A percentile compares a stretch with the other conserved stretches of the same genome.
These are phyloP conservation scores for Datura wrightii DNA, from an alignment of 257 asterid genomes.

Conservation along the genomic window DNA sequence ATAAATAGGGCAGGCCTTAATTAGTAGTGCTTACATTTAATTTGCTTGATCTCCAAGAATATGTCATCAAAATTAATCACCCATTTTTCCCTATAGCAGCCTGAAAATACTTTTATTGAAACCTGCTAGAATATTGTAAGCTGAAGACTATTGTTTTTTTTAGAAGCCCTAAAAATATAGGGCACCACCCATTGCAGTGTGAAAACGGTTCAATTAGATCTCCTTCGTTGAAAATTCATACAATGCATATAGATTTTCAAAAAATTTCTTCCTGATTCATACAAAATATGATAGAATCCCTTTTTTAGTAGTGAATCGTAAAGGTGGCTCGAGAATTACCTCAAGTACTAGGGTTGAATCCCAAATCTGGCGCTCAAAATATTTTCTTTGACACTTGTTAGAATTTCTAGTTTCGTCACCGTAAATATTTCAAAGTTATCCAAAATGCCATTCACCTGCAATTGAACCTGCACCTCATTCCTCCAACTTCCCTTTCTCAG, in stretches of 20 bases:
- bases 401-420: background rate
- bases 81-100: background rate
- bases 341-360: background rate
- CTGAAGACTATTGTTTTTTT: background rate
- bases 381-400: background rate
- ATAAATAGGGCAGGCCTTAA: background rate
- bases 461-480: conserved; percentile 46
- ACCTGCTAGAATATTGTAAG: background rate
- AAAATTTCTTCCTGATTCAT: background rate
- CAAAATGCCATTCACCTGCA: conserved; percentile 49
- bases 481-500: background rate
- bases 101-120: background rate
- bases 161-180: conserved; percentile 14
- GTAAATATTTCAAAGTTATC: background rate
- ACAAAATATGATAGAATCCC: background rate
- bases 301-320: background rate
- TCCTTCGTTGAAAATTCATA: background rate
- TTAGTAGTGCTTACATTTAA: background rate
- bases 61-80: background rate
- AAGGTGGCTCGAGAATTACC: background rate
- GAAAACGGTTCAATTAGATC: background rate
- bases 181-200: background rate
- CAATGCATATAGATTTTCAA: background rate
- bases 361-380: background rate
- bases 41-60: background rate